Base-by-base conservation (phyloP, 2,329 filamentous ascomycete species). In the Scleromitrula shiraiana region DNA sequence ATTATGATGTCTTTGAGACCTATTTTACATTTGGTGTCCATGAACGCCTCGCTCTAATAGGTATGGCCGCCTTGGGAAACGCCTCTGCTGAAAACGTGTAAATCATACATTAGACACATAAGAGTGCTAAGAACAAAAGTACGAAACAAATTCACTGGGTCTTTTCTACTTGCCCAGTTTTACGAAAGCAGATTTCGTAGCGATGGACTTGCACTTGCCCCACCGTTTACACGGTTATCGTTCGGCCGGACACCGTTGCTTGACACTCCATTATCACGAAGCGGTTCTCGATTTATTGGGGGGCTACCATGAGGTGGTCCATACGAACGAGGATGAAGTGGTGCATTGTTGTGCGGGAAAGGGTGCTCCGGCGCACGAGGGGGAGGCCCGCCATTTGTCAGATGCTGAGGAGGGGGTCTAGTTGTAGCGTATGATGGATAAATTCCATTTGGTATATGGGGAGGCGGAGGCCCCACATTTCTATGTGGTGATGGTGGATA, bases 141-240 rank as follows among this genome's bases (percentile, higher is more conserved):
- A 12, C 32, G 36, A n/a, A 33, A 33, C 8, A 33, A 33, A 33
- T n/a, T 41, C 20, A 24, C 20, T 20, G 10, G 22, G 8, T 24
- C 22, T 22, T 27, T 6, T 20, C 12, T 2, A 8, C 32, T n/a
- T 40, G n/a, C n/a, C n/a, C n/a, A 39, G 12, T n/a, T 5, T 41
- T 66, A 88, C 40, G 79, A 83, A 46, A 90, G 72, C 41, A 90
- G 66, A 59, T 90, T 89, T 57, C 82, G 78, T 52, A 90, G 65
- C 8, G 85, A 88, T 9, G 85, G 84, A 60, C 82, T 89, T 14
- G 85, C 83, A 59, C 85, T 89, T 4, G 85, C 85, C n/a, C 83
- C 83, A 42, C 76, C 77, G 24, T 74, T 67, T 26, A 74, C 70
- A 40, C 75, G 68, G 17, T 53, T 63, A 41, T 76, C 73, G 44